These are phyloP conservation scores for Pythium monospermum DNA, from an alignment of 352 stramenopile genomes.

Conservation along the genomic window DNA sequence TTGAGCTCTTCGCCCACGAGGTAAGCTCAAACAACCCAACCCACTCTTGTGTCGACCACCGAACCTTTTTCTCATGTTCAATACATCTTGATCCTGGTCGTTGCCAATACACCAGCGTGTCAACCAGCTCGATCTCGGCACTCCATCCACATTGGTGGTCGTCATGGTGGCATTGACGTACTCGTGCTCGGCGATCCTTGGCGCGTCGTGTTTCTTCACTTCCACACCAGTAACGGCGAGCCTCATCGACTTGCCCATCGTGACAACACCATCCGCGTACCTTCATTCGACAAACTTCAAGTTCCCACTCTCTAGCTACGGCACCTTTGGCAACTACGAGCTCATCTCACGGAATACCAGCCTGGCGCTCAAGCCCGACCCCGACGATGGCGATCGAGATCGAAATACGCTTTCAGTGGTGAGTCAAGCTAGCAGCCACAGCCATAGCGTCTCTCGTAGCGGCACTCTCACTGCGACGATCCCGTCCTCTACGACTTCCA, in stretches of 20 bases:
- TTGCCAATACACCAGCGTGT: conserved; percentile 8
- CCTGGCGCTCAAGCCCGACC: not conserved
- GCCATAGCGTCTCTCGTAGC: conserved; percentile 21
- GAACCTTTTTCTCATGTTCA: not conserved
- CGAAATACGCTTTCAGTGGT: conserved; percentile 2
- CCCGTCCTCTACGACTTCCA: conserved; percentile 53
- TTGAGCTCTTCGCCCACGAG: conserved; percentile 39
- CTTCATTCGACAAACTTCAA: conserved; percentile 41
- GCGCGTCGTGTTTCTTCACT: conserved; percentile 40
- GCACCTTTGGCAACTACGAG: conserved; percentile 47
- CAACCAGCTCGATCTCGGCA: conserved; percentile 11
- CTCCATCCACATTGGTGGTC: conserved; percentile 6
- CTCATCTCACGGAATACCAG: conserved; percentile 8
- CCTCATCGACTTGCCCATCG: conserved; percentile 38
- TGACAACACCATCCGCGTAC: conserved; percentile 54
- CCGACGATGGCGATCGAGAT: not conserved
- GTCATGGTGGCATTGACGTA: conserved; percentile 36
- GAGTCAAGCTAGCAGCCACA: conserved; percentile 3
- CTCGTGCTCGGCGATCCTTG: conserved; percentile 34
- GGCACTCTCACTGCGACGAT: conserved; percentile 50
- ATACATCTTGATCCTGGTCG: not conserved
- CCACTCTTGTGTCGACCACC: too few relatives aligned
- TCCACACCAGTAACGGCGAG: conserved; percentile 49
- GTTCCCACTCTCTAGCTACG: conserved; percentile 42
- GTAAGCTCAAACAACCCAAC: not conserved